Evolutionary conservation across 176 grass and related monocot genomes (phyloP).

Genomic region (Rhynchospora tenuis): DNA sequence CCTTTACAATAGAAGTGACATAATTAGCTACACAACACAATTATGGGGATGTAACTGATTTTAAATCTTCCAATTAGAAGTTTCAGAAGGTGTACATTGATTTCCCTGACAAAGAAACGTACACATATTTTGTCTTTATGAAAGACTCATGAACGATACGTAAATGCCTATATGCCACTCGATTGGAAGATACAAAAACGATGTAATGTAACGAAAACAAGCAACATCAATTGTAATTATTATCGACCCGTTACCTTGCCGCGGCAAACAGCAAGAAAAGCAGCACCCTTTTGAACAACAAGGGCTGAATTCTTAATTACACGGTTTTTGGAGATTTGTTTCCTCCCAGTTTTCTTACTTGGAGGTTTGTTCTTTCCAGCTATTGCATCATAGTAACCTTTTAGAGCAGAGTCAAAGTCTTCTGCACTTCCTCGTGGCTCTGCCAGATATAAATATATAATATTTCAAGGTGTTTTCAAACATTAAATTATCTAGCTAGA

Average conservation of each 20-base stretch:
- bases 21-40: constrained; percentile 14
- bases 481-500: neutral
- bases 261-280: constrained; percentile 94
- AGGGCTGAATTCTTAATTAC: constrained; percentile 45
- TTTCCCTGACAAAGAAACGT: neutral
- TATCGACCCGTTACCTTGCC: constrained; percentile 64
- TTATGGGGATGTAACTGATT: constrained; percentile 17
- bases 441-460: constrained; percentile 44
- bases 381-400: constrained; percentile 85
- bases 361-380: constrained; percentile 38
- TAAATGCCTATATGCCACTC: constrained; percentile 8
- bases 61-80: neutral
- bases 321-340: constrained; percentile 47
- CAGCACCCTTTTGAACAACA: constrained; percentile 56
- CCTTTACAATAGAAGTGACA: constrained; percentile 42
- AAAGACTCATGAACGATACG: neutral
- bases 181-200: constrained; percentile 11
- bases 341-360: constrained; percentile 52
- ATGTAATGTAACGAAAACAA: constrained; percentile 11
- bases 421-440: constrained; percentile 79
- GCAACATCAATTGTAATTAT: constrained; percentile 13
- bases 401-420: constrained; percentile 82
- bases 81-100: neutral
- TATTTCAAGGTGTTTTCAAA: neutral
- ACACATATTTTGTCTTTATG: neutral